These are phyloP conservation scores for Rhynchospora breviuscula DNA, from an alignment of 176 grass and related monocot genomes.

Conservation along the genomic window DNA sequence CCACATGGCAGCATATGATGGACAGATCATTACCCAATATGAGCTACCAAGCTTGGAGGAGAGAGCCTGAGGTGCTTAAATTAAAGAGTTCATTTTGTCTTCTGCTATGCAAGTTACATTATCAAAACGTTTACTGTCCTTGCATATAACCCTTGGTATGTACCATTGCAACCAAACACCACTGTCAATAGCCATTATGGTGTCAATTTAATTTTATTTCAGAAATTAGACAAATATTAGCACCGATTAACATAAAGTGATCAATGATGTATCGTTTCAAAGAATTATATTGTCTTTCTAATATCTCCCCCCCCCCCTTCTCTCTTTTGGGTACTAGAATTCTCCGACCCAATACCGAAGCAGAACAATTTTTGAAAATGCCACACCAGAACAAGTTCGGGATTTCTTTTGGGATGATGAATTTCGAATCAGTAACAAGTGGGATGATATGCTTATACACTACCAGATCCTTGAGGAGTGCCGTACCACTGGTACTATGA, in stretches of 20 bases:
- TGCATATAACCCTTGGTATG: neutral
- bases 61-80: constrained; percentile 52
- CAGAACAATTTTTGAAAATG: constrained; percentile 66
- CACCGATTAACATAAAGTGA: neutral
- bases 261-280: neutral
- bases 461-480: constrained; percentile 61
- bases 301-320: neutral
- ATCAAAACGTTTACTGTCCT: neutral
- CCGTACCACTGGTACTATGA: constrained; percentile 52
- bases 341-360: constrained; percentile 61
- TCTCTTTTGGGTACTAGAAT: constrained; percentile 34
- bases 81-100: neutral
- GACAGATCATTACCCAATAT: constrained; percentile 55
- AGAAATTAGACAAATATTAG: neutral
- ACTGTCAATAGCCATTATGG: neutral
- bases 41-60: constrained; percentile 79
- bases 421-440: constrained; percentile 80
- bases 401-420: constrained; percentile 84
- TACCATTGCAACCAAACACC: neutral
- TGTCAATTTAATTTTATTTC: neutral
- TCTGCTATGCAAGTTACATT: neutral
- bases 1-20: constrained; percentile 81
- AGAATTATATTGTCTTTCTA: constrained; percentile 5
- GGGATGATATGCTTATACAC: constrained; percentile 89
- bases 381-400: constrained; percentile 64